Conservation (phyloP, 2,329 filamentous ascomycete species). For the Hypoxylon sp. region DNA sequence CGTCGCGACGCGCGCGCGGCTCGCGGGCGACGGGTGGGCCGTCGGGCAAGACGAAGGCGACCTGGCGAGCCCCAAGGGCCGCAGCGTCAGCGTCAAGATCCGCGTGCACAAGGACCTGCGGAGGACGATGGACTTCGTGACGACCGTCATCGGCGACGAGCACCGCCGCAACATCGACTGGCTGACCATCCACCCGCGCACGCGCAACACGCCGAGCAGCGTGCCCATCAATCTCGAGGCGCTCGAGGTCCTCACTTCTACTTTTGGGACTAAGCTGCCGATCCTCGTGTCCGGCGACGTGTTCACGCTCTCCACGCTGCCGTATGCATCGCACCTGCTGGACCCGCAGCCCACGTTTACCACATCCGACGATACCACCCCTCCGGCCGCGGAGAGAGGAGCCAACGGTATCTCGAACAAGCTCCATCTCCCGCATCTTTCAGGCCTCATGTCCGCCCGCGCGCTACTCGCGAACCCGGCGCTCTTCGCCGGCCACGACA, state of each 20-base stretch:
- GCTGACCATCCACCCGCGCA: slow-evolving; percentile 78
- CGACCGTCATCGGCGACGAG: slow-evolving; percentile 68
- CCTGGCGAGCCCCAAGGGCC: slow-evolving; percentile 55
- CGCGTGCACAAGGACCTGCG: slow-evolving; percentile 74
- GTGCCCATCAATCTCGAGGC: slow-evolving; percentile 72
- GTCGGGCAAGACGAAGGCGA: slow-evolving; percentile 52
- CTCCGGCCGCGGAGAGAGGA: background rate
- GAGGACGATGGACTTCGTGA: slow-evolving; percentile 71
- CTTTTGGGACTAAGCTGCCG: slow-evolving; percentile 67
- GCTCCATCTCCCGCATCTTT: slow-evolving; percentile 61
- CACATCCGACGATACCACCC: slow-evolving; percentile 26
- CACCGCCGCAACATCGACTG: slow-evolving; percentile 70
- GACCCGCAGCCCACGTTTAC: slow-evolving; percentile 47
- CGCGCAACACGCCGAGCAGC: slow-evolving; percentile 69
- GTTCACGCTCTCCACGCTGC: slow-evolving; percentile 67
- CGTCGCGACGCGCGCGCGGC: slow-evolving; percentile 64
- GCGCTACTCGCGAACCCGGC: slow-evolving; percentile 76
- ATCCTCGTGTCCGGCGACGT: slow-evolving; percentile 78
- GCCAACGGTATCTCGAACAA: slow-evolving; percentile 20
- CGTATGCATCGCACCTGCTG: slow-evolving; percentile 56
- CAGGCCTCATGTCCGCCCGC: slow-evolving; percentile 77
- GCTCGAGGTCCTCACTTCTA: slow-evolving; percentile 66
- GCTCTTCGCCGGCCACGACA: slow-evolving; percentile 68
- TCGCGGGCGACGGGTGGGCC: slow-evolving; percentile 66
- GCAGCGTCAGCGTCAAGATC: slow-evolving; percentile 78